Evolutionary conservation across 2,329 filamentous ascomycete genomes (phyloP).

Genomic region (Exophiala sp.): DNA sequence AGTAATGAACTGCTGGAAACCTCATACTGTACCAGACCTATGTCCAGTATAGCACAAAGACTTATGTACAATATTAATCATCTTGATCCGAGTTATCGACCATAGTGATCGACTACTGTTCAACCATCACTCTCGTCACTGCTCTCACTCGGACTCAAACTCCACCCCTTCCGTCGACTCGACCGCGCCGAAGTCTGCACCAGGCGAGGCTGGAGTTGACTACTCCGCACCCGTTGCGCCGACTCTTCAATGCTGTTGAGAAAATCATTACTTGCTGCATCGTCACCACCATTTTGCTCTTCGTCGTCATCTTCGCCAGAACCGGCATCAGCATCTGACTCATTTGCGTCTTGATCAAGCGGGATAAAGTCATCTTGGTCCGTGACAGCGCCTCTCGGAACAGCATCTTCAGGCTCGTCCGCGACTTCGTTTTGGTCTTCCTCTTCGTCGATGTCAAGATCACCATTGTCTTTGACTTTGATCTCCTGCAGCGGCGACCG

Average conservation of each 20-base stretch:
- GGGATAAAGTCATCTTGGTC: too few relatives aligned
- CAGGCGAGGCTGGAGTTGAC: background rate
- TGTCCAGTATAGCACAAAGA: too few relatives aligned
- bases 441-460: background rate
- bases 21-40: too few relatives aligned
- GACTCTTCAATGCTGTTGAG: slow-evolving; percentile 20
- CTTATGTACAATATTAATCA: too few relatives aligned
- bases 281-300: background rate
- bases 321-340: background rate
- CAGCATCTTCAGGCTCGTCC: background rate
- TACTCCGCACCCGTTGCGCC: slow-evolving; percentile 7
- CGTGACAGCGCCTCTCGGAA: background rate
- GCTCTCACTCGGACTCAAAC: background rate
- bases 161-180: background rate
- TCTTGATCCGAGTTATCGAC: background rate
- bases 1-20: too few relatives aligned
- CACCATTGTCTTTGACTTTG: slow-evolving; percentile 6
- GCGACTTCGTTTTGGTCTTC: slow-evolving; percentile 1
- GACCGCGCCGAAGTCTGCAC: background rate
- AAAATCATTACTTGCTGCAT: slow-evolving; percentile 5
- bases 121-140: background rate
- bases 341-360: background rate
- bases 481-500: slow-evolving; percentile 17
- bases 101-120: background rate
- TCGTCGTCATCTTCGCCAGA: slow-evolving; percentile 4